Evolutionary conservation across 352 stramenopile genomes (phyloP), one percentile per base, ranked within the genome.

Genomic region (Phytophthora europaea): DNA sequence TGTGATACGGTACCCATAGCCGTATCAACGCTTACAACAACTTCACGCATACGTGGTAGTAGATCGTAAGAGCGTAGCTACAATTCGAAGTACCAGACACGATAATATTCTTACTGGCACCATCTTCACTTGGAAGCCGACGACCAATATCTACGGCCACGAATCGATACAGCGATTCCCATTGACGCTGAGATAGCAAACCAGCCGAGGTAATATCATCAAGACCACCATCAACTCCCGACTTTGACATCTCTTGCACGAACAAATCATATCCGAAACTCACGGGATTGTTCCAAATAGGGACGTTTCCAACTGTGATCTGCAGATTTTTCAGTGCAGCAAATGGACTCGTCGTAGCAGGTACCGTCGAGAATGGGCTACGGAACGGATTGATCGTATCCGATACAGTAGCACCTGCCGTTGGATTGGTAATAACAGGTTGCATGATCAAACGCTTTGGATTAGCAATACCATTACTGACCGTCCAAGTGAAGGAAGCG

Each of bases 361-460:
- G 69, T 45, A 81, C 40, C 12, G 74, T 74, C 38, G 38, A 45
- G 7, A 45, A 9, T 45, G 38, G 38, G 5, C 22, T 53, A 55
- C 59, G 45, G 45, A 65, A 65, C 0, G 52, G 59, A 52, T 69
- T 68, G 36, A 77, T 75, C 3, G 20, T 31, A 73, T 81, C 61
- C 12, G 62, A 66, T 38, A 45, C 31, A 34, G 57, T 56, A 36
- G 28, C 56, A 62, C 23, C 23, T 26, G 23, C 23, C 1, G 23
- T 26, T 56, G 56, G 48, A 56, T 66, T 72, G 7, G 23, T 26
- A 2, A 45, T 45, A 18, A 45, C 38, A 45, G 38, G 38, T 45
- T 45, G 38, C 23, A 26, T 26, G 23, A 26, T 26, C 23, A 26
- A 45, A 45, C 38, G 38, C 38, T 45, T 45, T 45, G 38, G 38